phyloP scores from a whole-genome alignment of 495 filamentous ascomycete species.

The Entonaema liquescens region DNA sequence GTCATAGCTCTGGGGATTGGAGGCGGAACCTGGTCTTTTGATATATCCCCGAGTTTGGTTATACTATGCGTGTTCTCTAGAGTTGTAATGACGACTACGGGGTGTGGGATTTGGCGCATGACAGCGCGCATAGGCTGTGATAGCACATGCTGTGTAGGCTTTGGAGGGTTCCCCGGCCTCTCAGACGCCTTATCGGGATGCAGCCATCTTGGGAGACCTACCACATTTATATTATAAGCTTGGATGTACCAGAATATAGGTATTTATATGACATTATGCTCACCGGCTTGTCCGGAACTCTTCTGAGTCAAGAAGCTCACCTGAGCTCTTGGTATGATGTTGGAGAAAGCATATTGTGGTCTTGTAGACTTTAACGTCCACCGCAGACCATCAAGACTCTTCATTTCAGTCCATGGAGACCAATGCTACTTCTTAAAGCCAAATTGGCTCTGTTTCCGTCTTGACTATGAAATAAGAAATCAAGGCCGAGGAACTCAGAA shows the following conservation, averaged over 20 bases:
- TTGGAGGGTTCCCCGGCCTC: slow-evolving; percentile 40
- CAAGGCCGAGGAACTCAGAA: background rate
- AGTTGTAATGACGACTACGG: slow-evolving; percentile 77
- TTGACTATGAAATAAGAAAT: background rate
- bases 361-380: slow-evolving; percentile 38
- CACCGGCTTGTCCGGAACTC: slow-evolving; percentile 3
- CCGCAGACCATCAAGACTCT: slow-evolving; percentile 42
- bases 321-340: slow-evolving; percentile 2
- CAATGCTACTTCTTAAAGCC: slow-evolving; percentile 24
- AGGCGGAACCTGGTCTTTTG: slow-evolving; percentile 10
- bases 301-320: slow-evolving; percentile 16
- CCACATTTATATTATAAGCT: background rate
- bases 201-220: background rate
- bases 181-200: background rate
- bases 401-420: slow-evolving; percentile 49
- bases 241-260: background rate
- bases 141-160: slow-evolving; percentile 36
- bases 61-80: slow-evolving; percentile 42
- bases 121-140: slow-evolving; percentile 61
- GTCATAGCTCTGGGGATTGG: slow-evolving; percentile 69
- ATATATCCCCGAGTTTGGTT: slow-evolving; percentile 41
- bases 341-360: slow-evolving; percentile 30
- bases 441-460: slow-evolving; percentile 25
- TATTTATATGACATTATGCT: background rate
- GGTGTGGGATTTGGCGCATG: slow-evolving; percentile 76